Evolutionary conservation across 2,329 filamentous ascomycete genomes (phyloP), one percentile per base, ranked within the genome.

Genomic region (Simplicillium aogashimaense): DNA sequence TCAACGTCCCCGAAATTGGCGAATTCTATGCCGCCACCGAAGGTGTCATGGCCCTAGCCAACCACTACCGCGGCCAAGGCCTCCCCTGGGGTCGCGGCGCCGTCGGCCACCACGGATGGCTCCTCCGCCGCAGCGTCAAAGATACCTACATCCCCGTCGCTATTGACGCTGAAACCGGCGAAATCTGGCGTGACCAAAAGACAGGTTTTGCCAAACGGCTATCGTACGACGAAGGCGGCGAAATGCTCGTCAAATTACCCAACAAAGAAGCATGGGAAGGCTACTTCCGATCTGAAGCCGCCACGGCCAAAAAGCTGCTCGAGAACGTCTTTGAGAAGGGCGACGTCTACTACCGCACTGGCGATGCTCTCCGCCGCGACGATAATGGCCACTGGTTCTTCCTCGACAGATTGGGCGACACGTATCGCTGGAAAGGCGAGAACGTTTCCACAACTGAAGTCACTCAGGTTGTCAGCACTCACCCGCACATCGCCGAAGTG

Each of bases 11-110:
- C 11, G 69, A 73, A 20, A 74, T 89, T 2, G 66, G 65, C 44
- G 84, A 89, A 57, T 87, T 89, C 61, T 89, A 86, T 67, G 84
- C 82, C 55, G 83, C 79, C 43, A 85, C 81, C 1, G 84, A 89
- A 58, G 81, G 83, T 25, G 69, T 86, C 37, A 72, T 88, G 50
- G 57, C 59, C 0, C 61, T 87, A 9, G 58, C 77, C 41, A 84
- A 83, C 51, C 57, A 69, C 16, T 74, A 72, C 40, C 64, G 69
- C 39, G 74, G 82, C 2, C 76, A 79, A 17, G 87, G 78, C 54
- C 66, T 72, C 4, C 6, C 20, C 9, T 25, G 20, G 20, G 20
- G 20, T 9, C 69, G 74, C 7, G 71, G 75, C 4, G 68, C 73
- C 20, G 81, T 89, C 3, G 84, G 83, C 1, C 81, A 87, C 50